Evolutionary conservation across 176 grass and related monocot genomes (phyloP), one percentile per base, ranked within the genome.

Genomic region (Raddia distichophylla): DNA sequence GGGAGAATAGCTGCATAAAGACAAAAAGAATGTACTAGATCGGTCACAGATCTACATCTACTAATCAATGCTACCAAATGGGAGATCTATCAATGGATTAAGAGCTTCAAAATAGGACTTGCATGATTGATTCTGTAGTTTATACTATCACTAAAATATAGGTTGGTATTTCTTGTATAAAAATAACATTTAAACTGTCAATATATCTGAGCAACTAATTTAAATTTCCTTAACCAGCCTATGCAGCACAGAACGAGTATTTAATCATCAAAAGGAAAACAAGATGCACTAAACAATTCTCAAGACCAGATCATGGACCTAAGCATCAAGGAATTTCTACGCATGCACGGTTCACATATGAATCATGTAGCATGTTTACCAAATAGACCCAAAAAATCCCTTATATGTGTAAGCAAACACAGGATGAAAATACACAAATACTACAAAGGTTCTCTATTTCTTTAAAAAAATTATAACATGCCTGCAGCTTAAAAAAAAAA

Each of bases 121-220:
- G 19, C 32, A 40, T 10, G 64, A 77, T 70, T 61, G 54, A 45
- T 71, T 46, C 42, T 7, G 7, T 69, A 18, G 18, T 68, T 35
- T 20, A 5, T 56, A 22, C 5, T 48, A 46, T 33, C 32, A 17
- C 12, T 51, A 33, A 67, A 59, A 60, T 8, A n/a, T 18, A 8
- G 16, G 13, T 51, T 6, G 34, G 0, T 5, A 50, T 27, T 46
- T 46, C 11, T 46, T 64, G 48, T 45, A 53, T n/a, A 34, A 35
- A 10, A 67, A 64, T 15, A 16, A 58, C 6, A 22, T 57, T 67
- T 43, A 50, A 88, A 73, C n/a, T 60, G 50, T 80, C 5, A 69
- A 79, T 79, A 81, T 32, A 85, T 72, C 67, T 8, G 0, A 1
- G 10, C 45, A 75, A 75, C n/a, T 67, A 55, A 44, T 74, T 10